phyloP scores from a whole-genome alignment of 306 rosid species.

The Comarum palustre region DNA sequence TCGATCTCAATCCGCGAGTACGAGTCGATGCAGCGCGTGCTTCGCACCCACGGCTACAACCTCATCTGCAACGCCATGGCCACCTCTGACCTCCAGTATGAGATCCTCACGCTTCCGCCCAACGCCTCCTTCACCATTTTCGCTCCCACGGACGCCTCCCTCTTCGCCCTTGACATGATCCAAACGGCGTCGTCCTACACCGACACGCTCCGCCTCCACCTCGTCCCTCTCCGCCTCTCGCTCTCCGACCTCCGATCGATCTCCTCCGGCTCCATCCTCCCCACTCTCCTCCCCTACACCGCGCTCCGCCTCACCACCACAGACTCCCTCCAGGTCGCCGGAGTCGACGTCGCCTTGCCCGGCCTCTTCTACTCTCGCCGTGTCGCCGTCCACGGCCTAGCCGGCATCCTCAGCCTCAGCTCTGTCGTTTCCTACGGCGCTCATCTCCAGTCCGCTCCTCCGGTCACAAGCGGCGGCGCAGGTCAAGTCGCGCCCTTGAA shows the following conservation, averaged over 20 bases:
- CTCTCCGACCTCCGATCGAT: constrained; percentile 40
- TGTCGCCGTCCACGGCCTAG: constrained; percentile 34
- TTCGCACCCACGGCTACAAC: constrained; percentile 52
- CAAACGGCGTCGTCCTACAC: constrained; percentile 47
- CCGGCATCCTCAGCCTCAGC: constrained; percentile 21
- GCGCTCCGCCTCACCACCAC: constrained; percentile 26
- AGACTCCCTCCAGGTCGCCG: constrained; percentile 26
- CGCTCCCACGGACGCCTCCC: constrained; percentile 61
- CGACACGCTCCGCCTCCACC: constrained; percentile 55
- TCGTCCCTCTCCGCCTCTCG: constrained; percentile 58
- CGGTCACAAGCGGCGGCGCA: neutral
- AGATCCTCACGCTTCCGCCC: constrained; percentile 29
- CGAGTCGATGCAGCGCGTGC: constrained; percentile 42
- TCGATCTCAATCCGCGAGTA: constrained; percentile 38
- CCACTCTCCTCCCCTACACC: constrained; percentile 42
- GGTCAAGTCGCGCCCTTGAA: neutral
- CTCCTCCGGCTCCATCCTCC: constrained; percentile 32
- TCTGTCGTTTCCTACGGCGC: neutral
- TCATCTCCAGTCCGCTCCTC: neutral
- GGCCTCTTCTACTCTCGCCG: constrained; percentile 24
- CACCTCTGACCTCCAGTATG: constrained; percentile 53
- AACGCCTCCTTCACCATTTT: constrained; percentile 49
- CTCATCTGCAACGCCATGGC: constrained; percentile 66
- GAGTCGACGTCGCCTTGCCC: constrained; percentile 33
- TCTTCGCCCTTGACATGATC: constrained; percentile 59